Conservation (phyloP, 257 asterid genomes). For the Solanum dulcamara region DNA sequence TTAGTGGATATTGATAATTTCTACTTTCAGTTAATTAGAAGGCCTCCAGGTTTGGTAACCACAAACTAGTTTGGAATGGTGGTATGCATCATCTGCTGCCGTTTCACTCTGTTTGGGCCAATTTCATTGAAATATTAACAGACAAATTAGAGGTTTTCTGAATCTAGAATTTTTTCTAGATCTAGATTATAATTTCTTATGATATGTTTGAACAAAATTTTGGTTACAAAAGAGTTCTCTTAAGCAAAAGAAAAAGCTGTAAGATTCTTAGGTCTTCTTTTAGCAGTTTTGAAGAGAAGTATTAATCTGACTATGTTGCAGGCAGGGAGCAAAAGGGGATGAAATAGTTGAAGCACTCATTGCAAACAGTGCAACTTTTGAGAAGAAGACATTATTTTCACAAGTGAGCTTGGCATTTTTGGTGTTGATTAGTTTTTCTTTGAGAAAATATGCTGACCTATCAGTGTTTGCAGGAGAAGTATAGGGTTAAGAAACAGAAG, state of each 20-base stretch:
- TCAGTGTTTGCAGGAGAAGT: slow-evolving; percentile 61
- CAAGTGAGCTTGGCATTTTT: slow-evolving; percentile 35
- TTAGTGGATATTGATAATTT: not conserved
- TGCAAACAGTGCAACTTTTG: slow-evolving; percentile 88
- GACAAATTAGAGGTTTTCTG: not conserved
- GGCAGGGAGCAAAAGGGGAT: slow-evolving; percentile 71
- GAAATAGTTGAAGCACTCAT: slow-evolving; percentile 88
- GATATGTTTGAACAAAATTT: not conserved
- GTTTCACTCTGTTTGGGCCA: not conserved
- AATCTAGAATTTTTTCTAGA: not conserved
- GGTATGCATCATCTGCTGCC: not conserved
- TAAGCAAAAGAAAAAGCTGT: not conserved
- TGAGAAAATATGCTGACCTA: slow-evolving; percentile 9
- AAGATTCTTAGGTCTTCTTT: not conserved
- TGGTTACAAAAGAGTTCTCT: not conserved
- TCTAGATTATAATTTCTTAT: not conserved
- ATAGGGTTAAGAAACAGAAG: slow-evolving; percentile 90
- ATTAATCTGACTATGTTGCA: slow-evolving; percentile 18
- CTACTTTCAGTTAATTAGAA: not conserved
- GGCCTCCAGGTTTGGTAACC: not conserved
- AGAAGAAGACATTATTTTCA: slow-evolving; percentile 86
- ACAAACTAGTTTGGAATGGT: not conserved
- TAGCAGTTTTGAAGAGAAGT: not conserved
- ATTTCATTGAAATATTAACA: not conserved
- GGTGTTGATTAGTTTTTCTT: not conserved